phyloP scores from a whole-genome alignment of 192 early-diverging fungal species.

The Coemansia sp. region DNA sequence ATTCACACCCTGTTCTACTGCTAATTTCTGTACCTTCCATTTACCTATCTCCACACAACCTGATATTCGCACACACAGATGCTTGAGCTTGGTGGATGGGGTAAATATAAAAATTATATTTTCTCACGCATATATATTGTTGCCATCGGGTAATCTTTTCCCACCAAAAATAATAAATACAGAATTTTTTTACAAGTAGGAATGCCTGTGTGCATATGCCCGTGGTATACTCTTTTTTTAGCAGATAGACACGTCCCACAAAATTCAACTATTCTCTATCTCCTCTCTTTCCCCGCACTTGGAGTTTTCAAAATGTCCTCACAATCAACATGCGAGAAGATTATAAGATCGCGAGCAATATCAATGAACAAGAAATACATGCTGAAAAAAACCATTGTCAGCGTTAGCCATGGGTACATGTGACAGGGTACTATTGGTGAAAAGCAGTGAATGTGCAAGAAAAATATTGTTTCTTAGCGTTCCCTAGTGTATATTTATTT shows the following conservation, averaged over 20 bases:
- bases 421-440: neutral
- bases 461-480: constrained; percentile 11
- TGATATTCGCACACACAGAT: too few relatives aligned
- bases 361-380: neutral
- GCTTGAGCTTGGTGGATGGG: too few relatives aligned
- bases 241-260: too few relatives aligned
- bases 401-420: neutral
- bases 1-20: too few relatives aligned
- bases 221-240: too few relatives aligned
- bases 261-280: too few relatives aligned
- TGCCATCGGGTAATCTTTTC: neutral
- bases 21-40: too few relatives aligned
- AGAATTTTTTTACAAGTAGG: too few relatives aligned
- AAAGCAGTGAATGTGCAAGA: neutral
- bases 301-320: constrained; percentile 6
- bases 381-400: neutral
- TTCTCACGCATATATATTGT: neutral
- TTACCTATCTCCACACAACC: too few relatives aligned
- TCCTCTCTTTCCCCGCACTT: neutral
- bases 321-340: constrained; percentile 3
- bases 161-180: too few relatives aligned
- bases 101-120: neutral
- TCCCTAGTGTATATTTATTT: constrained; percentile 19
- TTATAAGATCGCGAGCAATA: neutral
- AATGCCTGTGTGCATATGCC: too few relatives aligned